These are phyloP conservation scores for Fusarium fracticaudum DNA, from an alignment of 2,329 filamentous ascomycete genomes.

Conservation along the genomic window DNA sequence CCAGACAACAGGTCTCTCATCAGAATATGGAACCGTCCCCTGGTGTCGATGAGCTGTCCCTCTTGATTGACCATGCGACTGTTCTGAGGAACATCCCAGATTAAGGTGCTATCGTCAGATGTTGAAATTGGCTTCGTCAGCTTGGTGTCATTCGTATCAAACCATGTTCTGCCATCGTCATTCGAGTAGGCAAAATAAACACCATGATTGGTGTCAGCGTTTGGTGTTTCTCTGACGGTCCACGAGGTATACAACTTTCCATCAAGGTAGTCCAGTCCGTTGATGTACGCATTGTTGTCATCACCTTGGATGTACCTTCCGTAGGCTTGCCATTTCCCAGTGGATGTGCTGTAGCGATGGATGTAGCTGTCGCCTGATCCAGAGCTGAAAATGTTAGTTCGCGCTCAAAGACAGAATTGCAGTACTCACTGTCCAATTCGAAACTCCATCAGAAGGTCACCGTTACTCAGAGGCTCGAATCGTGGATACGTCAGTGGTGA, in stretches of 20 bases:
- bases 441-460: constrained; percentile 22
- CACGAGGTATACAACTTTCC: constrained; percentile 30
- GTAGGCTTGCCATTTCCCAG: constrained; percentile 20
- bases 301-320: constrained; percentile 30
- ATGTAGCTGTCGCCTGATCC: constrained; percentile 30
- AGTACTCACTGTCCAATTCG: constrained; percentile 26
- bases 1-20: constrained; percentile 26
- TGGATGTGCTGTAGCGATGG: constrained; percentile 31
- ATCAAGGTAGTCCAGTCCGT: constrained; percentile 13
- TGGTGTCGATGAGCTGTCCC: constrained; percentile 19
- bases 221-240: constrained; percentile 27
- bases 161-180: constrained; percentile 27
- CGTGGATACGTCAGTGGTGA: constrained; percentile 25
- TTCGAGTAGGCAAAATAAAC: constrained; percentile 32
- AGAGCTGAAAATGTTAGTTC: not conserved
- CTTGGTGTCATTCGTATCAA: constrained; percentile 16
- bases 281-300: constrained; percentile 32
- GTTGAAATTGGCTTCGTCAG: constrained; percentile 17
- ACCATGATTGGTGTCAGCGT: constrained; percentile 29
- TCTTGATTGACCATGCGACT: constrained; percentile 34
- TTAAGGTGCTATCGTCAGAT: constrained; percentile 7
- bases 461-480: constrained; percentile 15
- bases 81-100: constrained; percentile 25
- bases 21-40: constrained; percentile 19
- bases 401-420: rapidly evolving